These are phyloP conservation scores for Rhizopus microsporus DNA, from an alignment of 371 early-diverging fungal species.

Conservation along the genomic window DNA sequence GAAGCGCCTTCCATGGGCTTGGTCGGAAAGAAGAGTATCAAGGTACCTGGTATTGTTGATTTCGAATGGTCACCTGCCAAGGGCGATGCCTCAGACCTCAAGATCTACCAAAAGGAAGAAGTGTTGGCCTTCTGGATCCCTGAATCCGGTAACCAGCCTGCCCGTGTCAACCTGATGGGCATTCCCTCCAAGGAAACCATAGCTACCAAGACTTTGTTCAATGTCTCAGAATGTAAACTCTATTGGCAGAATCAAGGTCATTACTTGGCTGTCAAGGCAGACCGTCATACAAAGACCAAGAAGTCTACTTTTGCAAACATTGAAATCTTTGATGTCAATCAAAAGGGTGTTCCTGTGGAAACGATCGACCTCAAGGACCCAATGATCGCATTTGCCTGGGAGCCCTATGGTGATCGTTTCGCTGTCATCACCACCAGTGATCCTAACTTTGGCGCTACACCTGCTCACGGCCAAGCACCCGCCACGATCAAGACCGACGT, in stretches of 20 bases:
- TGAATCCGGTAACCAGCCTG: conserved; percentile 93
- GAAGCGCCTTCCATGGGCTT: conserved; percentile 92
- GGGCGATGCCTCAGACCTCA: conserved; percentile 40
- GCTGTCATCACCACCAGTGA: conserved; percentile 82
- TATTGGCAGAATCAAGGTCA: conserved; percentile 93
- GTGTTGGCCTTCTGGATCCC: conserved; percentile 95
- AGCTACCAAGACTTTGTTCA: conserved; percentile 97
- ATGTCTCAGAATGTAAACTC: conserved; percentile 85
- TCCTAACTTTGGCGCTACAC: conserved; percentile 55
- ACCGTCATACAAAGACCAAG: conserved; percentile 91
- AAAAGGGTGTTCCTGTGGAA: conserved; percentile 94
- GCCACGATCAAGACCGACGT: conserved; percentile 71
- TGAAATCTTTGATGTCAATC: conserved; percentile 91
- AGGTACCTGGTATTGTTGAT: conserved; percentile 84
- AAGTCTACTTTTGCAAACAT: conserved; percentile 87
- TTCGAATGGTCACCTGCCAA: conserved; percentile 89
- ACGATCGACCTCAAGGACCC: conserved; percentile 90
- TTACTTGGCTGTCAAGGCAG: conserved; percentile 90
- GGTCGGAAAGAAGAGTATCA: conserved; percentile 92
- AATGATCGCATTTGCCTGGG: conserved; percentile 89
- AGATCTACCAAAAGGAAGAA: conserved; percentile 58
- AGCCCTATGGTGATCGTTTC: conserved; percentile 86
- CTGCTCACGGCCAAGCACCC: conserved; percentile 48
- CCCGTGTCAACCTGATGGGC: conserved; percentile 88
- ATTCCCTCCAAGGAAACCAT: conserved; percentile 84